A percentile compares a stretch with the other conserved stretches of the same genome.
These are phyloP conservation scores for Rhodotorula taiwanensis DNA, from an alignment of 768 basidiomycete species.

Conservation along the genomic window DNA sequence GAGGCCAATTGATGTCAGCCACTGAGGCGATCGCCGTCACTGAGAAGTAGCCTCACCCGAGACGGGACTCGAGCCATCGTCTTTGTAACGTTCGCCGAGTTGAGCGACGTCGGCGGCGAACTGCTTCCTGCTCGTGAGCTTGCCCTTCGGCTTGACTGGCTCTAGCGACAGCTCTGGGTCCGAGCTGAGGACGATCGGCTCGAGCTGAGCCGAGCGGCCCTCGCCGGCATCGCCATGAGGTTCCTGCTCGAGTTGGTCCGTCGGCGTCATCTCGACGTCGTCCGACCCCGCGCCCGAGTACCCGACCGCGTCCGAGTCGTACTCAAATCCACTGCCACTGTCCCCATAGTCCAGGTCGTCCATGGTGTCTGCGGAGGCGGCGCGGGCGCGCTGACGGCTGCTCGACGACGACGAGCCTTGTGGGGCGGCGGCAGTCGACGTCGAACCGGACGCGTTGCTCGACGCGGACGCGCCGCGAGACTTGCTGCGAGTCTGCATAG, in stretches of 20 bases:
- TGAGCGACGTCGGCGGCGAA: conserved; percentile 17
- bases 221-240: too few relatives aligned
- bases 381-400: too few relatives aligned
- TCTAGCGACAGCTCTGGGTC: conserved; percentile 8
- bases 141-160: conserved; percentile 16
- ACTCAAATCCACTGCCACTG: too few relatives aligned
- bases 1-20: neutral
- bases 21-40: too few relatives aligned
- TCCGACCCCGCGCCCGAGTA: neutral
- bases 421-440: conserved; percentile 1
- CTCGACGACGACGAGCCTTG: too few relatives aligned
- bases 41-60: too few relatives aligned
- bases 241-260: neutral
- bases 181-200: neutral
- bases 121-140: conserved; percentile 31
- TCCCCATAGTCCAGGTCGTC: too few relatives aligned
- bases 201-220: too few relatives aligned
- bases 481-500: too few relatives aligned
- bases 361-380: neutral
- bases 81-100: neutral
- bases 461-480: too few relatives aligned
- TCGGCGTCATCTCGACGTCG: neutral
- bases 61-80: too few relatives aligned
- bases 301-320: neutral
- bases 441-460: conserved; percentile 14